phyloP scores from a whole-genome alignment of 2,329 filamentous ascomycete species.

The Scytalidium lignicola region DNA sequence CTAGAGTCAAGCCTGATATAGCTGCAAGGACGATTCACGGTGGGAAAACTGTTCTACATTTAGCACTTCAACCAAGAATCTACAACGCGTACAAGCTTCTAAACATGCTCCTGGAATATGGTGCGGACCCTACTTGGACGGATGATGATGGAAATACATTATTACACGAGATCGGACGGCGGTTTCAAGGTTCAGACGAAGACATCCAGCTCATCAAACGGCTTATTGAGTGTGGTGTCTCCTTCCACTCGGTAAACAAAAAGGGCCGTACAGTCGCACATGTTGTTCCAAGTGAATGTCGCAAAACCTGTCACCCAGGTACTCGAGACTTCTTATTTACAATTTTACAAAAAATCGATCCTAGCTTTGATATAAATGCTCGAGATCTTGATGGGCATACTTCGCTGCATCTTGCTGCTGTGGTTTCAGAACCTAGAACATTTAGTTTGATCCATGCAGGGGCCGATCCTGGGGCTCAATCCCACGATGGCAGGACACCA shows the following conservation, averaged over 20 bases:
- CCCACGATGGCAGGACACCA: conserved; percentile 30
- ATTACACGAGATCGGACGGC: conserved; percentile 2
- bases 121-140: conserved; percentile 5
- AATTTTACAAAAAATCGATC: background rate
- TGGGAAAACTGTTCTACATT: background rate
- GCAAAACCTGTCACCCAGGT: background rate
- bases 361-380: conserved; percentile 9
- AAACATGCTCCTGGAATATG: conserved; percentile 3
- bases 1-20: background rate
- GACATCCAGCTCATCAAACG: background rate
- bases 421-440: conserved; percentile 6
- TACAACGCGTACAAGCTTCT: background rate
- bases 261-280: background rate
- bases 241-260: background rate
- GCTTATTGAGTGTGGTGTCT: conserved; percentile 4
- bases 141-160: conserved; percentile 4
- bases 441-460: conserved; percentile 24
- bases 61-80: background rate
- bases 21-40: background rate
- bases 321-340: background rate
- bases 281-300: background rate
- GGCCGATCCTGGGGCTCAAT: conserved; percentile 28
- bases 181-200: background rate
- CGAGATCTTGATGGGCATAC: conserved; percentile 18
- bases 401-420: conserved; percentile 12